Conservation (phyloP, 306 rosid genomes). For the Mimosa pudica region DNA sequence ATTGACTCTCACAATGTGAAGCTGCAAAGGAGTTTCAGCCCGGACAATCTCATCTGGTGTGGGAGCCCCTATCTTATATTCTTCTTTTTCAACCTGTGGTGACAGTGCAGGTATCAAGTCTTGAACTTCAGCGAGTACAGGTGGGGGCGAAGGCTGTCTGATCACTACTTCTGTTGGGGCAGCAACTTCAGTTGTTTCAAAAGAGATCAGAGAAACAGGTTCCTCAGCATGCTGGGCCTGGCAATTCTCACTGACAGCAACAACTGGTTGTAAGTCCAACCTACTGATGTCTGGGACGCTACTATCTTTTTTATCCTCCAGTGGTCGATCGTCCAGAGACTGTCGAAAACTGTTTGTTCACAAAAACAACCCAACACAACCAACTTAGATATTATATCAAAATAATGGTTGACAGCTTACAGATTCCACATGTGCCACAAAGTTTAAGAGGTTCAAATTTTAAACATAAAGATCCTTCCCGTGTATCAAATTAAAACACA, state of each 20-base stretch:
- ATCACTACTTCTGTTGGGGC: constrained; percentile 54
- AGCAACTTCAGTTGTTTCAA: constrained; percentile 59
- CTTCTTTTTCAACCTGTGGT: constrained; percentile 46
- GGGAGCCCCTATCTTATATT: constrained; percentile 42
- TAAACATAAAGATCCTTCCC: constrained; percentile 21
- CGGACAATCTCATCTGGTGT: constrained; percentile 51
- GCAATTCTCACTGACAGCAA: constrained; percentile 43
- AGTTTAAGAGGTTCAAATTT: background rate
- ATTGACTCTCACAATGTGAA: constrained; percentile 78
- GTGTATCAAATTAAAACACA: constrained; percentile 25
- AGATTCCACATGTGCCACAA: constrained; percentile 18
- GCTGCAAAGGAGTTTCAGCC: constrained; percentile 67
- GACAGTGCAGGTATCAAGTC: constrained; percentile 64
- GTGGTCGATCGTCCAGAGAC: constrained; percentile 47
- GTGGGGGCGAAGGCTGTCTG: constrained; percentile 82
- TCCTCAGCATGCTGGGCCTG: constrained; percentile 46
- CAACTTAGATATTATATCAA: constrained; percentile 20
- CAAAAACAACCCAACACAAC: constrained; percentile 33
- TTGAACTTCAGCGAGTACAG: constrained; percentile 68
- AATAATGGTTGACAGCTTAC: constrained; percentile 21
- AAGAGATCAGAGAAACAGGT: constrained; percentile 77
- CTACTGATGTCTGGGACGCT: constrained; percentile 43
- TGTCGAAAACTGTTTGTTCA: constrained; percentile 58
- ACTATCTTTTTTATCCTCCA: constrained; percentile 43
- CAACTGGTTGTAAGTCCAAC: constrained; percentile 47